Evolutionary conservation across 148 eudicot genomes (phyloP).

Genomic region (Selenicereus undatus): DNA sequence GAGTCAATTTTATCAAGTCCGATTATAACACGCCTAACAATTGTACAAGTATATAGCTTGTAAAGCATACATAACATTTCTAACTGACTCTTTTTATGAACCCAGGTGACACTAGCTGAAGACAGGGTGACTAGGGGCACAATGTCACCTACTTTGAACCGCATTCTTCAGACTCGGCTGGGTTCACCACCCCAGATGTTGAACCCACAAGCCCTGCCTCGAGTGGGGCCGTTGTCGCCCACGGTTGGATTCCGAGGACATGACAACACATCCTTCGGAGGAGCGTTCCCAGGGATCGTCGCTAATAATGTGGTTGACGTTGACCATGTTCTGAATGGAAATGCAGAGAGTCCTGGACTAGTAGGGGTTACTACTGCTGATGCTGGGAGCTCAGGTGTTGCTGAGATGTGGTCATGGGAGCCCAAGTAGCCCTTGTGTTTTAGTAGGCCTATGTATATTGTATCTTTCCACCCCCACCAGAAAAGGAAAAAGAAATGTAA

Average conservation of each 20-base stretch:
- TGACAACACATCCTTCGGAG: constrained; percentile 30
- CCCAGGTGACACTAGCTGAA: constrained; percentile 81
- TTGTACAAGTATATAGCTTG: not conserved
- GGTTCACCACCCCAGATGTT: constrained; percentile 39
- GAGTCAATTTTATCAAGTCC: too few relatives aligned
- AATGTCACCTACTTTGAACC: constrained; percentile 51
- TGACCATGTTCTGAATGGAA: constrained; percentile 27
- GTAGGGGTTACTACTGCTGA: constrained; percentile 23
- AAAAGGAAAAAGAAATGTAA: not conserved
- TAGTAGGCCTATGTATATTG: constrained; percentile 25
- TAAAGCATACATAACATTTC: too few relatives aligned
- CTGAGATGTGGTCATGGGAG: constrained; percentile 53
- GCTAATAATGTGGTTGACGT: constrained; percentile 25
- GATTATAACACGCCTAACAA: not conserved
- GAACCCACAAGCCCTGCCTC: constrained; percentile 30
- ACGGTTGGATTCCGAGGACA: constrained; percentile 44
- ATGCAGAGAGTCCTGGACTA: constrained; percentile 23
- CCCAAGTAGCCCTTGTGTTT: constrained; percentile 10
- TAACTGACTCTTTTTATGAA: not conserved
- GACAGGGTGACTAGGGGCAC: constrained; percentile 83
- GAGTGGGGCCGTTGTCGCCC: constrained; percentile 38
- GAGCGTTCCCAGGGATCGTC: constrained; percentile 24
- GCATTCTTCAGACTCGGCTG: constrained; percentile 54
- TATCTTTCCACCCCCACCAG: not conserved
- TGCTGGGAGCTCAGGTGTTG: constrained; percentile 27